Base-by-base conservation (phyloP, 306 rosid species). In the Astragalus membranaceus region DNA sequence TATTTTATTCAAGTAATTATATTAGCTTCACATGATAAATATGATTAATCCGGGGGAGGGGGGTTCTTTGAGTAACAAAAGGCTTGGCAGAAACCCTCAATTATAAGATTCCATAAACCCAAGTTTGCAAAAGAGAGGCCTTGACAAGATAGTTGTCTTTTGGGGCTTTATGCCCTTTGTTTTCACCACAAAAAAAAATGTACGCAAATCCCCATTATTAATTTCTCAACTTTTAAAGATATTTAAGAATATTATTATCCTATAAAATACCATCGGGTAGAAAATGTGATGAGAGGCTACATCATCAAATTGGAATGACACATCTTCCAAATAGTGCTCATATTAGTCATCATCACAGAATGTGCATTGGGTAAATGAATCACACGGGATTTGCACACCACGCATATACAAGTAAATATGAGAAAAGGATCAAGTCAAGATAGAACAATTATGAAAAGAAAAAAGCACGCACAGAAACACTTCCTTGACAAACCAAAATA, bases 371-470 rank as follows among this genome's bases (percentile, higher is more conserved):
- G 67, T 53, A 76, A 59, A 76, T 46, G 70, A 72, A 60, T 4
- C 78, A 65, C 81, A 59, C 69, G 65, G 66, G 51, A 81, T 67
- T 67, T 71, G 67, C 81, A 76, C 72, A 10, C 73, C 81, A 72
- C 76, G 4, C 81, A 50, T 57, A 16, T 60, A 65, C 57, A 35
- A 51, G 72, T 33, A 55, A 59, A 56, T 5, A 69, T 47, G 48
- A 42, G 70, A 68, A 70, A 70, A 76, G 10, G 55, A 71, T 33
- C 15, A 59, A 71, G 68, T 71, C 74, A 35, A 1, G 43, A 57
- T 41, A 10, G 81, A 72, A 71, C 35, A 50, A 26, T 9, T 51
- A 29, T 43, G 12, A 63, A 26, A 2, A 13, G 9, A 42, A 53
- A 61, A 39, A 15, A 33, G 3, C 81, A 71, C 85, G 65, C 76